Percentiles rank a stretch among this genome's conserved stretches.
Evolutionary conservation across 2,329 filamentous ascomycete species (phyloP).

Genomic region (Cladosporium sp.): DNA sequence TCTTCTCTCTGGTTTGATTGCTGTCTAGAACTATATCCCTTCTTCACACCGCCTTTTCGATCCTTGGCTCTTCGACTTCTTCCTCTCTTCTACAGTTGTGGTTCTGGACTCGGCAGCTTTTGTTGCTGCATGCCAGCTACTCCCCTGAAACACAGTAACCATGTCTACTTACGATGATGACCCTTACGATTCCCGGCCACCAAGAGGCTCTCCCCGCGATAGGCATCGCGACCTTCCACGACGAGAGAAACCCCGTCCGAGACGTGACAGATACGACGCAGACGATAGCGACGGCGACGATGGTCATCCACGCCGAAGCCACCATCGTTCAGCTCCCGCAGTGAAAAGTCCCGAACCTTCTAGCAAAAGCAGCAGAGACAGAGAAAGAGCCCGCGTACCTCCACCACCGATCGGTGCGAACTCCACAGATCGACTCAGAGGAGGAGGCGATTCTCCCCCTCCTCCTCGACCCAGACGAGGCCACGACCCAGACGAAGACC

Average conservation of each 20-base stretch:
- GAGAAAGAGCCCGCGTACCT: background rate
- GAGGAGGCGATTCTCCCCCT: conserved; percentile 6
- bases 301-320: conserved; percentile 1
- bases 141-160: background rate
- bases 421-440: background rate
- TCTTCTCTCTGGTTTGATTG: too few relatives aligned
- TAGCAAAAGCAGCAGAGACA: conserved; percentile 6
- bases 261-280: conserved; percentile 9
- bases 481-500: conserved; percentile 10
- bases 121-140: background rate
- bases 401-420: conserved; percentile 11
- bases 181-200: conserved; percentile 8
- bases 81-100: background rate
- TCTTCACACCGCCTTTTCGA: background rate
- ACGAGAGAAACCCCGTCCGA: background rate
- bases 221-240: background rate
- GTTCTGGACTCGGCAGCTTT: background rate
- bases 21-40: background rate
- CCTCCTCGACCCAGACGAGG: conserved; percentile 5
- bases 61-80: too few relatives aligned
- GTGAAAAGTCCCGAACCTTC: conserved; percentile 6
- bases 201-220: background rate
- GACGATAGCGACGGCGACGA: conserved; percentile 11
- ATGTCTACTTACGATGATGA: conserved; percentile 11
- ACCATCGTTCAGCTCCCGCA: conserved; percentile 7